Percentiles rank a stretch among this genome's conserved stretches.
These are phyloP conservation scores for Platanthera guangdongensis DNA, from an alignment of 106 monocot genomes.

Conservation along the genomic window DNA sequence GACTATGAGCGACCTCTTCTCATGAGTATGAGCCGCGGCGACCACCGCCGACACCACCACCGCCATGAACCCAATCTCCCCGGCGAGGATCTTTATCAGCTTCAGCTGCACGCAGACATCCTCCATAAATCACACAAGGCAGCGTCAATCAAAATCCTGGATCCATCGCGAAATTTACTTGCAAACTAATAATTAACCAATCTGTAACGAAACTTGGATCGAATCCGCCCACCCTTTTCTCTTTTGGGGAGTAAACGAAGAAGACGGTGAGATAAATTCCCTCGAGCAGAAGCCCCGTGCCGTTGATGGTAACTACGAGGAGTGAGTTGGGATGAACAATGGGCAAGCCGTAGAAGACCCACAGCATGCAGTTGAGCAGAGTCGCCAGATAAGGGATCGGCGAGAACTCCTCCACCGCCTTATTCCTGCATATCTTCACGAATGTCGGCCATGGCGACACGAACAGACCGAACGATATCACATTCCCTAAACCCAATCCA, in stretches of 20 bases:
- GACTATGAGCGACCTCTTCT: constrained; percentile 35
- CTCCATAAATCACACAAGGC: background rate
- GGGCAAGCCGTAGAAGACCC: constrained; percentile 62
- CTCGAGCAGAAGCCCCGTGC: constrained; percentile 18
- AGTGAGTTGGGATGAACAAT: constrained; percentile 32
- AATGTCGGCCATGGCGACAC: constrained; percentile 60
- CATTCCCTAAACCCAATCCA: constrained; percentile 29
- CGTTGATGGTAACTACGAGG: constrained; percentile 59
- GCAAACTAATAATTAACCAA: too few species aligned
- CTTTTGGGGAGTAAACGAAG: constrained; percentile 24
- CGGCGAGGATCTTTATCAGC: constrained; percentile 19
- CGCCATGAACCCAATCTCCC: constrained; percentile 32
- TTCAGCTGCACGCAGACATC: constrained; percentile 19
- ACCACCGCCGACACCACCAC: constrained; percentile 19
- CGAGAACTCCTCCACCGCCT: constrained; percentile 49
- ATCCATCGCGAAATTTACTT: background rate
- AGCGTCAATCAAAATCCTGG: background rate
- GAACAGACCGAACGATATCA: constrained; percentile 57
- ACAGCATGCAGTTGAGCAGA: constrained; percentile 47
- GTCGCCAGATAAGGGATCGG: constrained; percentile 55
- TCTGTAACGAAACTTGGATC: background rate
- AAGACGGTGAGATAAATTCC: constrained; percentile 37
- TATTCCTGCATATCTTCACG: constrained; percentile 28
- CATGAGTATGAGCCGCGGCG: constrained; percentile 13
- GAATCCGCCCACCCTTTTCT: background rate